phyloP scores from a whole-genome alignment of 768 basidiomycete species.

The Phanerodontia chrysosporium region DNA sequence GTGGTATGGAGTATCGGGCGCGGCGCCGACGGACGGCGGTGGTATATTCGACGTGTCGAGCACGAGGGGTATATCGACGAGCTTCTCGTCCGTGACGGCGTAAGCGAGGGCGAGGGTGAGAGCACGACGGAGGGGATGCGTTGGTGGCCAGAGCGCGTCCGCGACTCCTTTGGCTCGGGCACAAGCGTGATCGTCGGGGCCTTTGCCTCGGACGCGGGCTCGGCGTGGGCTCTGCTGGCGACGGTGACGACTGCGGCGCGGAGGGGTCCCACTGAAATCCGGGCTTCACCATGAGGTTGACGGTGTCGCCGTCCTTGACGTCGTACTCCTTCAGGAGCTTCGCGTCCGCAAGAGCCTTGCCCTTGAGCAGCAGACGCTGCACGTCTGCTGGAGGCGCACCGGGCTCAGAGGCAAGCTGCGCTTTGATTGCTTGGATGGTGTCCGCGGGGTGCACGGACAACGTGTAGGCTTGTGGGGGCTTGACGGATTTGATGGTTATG shows the following conservation, averaged over 20 bases:
- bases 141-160: constrained; percentile 42
- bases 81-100: constrained; percentile 38
- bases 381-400: constrained; percentile 73
- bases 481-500: constrained; percentile 87
- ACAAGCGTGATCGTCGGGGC: constrained; percentile 16
- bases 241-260: constrained; percentile 19
- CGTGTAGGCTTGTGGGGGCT: constrained; percentile 75
- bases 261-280: constrained; percentile 62
- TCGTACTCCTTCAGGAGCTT: constrained; percentile 91
- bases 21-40: constrained; percentile 23
- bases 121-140: constrained; percentile 77
- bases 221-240: constrained; percentile 6
- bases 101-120: constrained; percentile 65
- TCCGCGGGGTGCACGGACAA: constrained; percentile 78
- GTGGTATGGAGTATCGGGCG: constrained; percentile 49
- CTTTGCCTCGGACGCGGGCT: not conserved
- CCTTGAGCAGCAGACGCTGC: constrained; percentile 88
- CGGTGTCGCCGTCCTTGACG: constrained; percentile 71
- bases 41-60: constrained; percentile 55
- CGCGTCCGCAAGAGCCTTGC: constrained; percentile 85
- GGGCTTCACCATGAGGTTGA: constrained; percentile 86
- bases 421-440: constrained; percentile 76
- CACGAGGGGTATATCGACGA: constrained; percentile 61
- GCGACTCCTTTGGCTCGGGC: constrained; percentile 19
- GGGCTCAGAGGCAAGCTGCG: constrained; percentile 60